Evolutionary conservation across 106 monocot genomes (phyloP).

Genomic region (Chionographis japonica): DNA sequence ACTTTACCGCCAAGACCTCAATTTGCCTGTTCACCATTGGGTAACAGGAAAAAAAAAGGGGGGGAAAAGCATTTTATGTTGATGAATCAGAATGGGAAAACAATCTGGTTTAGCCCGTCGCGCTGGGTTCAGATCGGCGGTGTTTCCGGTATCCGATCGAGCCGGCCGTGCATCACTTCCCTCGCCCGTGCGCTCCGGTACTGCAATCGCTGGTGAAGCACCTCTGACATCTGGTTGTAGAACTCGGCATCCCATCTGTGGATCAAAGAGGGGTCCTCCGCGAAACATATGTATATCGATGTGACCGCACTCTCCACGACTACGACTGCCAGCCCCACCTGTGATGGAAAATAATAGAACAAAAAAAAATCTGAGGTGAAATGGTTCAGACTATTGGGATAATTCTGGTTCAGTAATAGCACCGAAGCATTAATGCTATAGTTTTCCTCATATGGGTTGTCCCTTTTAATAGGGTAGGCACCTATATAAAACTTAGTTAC

Average conservation of each 20-base stretch:
- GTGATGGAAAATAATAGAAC: conserved; percentile 6
- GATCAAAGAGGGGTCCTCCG: conserved; percentile 84
- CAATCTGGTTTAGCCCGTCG: no score
- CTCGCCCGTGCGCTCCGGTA: conserved; percentile 75
- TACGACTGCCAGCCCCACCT: conserved; percentile 88
- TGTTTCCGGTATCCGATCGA: conserved; percentile 36
- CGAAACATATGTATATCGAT: conserved; percentile 89
- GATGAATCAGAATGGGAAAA: no score
- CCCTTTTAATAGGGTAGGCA: no score
- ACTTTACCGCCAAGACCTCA: no score
- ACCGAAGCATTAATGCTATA: no score
- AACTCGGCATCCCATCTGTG: conserved; percentile 87
- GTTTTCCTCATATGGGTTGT: no score
- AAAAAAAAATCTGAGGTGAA: neutral
- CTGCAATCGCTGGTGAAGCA: conserved; percentile 78
- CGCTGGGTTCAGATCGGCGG: conserved; percentile 9
- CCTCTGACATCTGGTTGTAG: conserved; percentile 78
- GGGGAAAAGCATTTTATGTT: no score
- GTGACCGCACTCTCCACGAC: conserved; percentile 96
- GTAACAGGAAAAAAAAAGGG: no score
- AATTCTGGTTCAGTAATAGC: no score
- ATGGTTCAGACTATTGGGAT: no score
- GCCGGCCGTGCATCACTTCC: conserved; percentile 24
- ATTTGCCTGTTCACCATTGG: no score
- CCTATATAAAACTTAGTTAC: no score